Conservation (phyloP, 2,329 filamentous ascomycete genomes). For the Fusarium pseudograminearum region DNA sequence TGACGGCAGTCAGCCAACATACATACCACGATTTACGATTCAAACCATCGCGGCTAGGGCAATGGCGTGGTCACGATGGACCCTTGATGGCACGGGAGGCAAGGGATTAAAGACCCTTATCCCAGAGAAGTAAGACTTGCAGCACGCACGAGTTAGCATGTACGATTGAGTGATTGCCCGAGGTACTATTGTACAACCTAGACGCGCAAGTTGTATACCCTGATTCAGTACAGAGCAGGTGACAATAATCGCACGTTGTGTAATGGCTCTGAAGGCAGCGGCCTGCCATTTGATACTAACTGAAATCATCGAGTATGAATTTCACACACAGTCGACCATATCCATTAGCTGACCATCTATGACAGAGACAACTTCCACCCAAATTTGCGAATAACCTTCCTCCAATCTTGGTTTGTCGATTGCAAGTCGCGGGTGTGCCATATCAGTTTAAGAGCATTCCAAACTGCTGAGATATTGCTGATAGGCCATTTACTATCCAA, state of each 20-base stretch:
- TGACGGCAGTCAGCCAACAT: constrained; percentile 3
- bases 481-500: constrained; percentile 44
- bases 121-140: neutral
- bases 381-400: constrained; percentile 43
- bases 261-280: neutral
- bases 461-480: constrained; percentile 44
- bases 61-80: constrained; percentile 8
- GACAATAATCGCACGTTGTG: neutral
- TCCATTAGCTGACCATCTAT: neutral
- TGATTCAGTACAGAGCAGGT: neutral
- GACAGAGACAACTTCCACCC: constrained; percentile 42
- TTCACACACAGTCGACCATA: neutral
- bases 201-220: neutral
- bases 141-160: neutral
- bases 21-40: neutral
- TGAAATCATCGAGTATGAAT: neutral
- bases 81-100: neutral
- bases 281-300: neutral
- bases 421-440: constrained; percentile 42
- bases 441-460: constrained; percentile 39
- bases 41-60: neutral
- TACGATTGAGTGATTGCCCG: neutral
- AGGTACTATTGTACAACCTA: neutral
- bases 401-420: constrained; percentile 39
- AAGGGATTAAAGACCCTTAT: neutral